These are phyloP conservation scores for Moricandia moricandioides DNA, from an alignment of 345 rosid genomes.

Conservation along the genomic window DNA sequence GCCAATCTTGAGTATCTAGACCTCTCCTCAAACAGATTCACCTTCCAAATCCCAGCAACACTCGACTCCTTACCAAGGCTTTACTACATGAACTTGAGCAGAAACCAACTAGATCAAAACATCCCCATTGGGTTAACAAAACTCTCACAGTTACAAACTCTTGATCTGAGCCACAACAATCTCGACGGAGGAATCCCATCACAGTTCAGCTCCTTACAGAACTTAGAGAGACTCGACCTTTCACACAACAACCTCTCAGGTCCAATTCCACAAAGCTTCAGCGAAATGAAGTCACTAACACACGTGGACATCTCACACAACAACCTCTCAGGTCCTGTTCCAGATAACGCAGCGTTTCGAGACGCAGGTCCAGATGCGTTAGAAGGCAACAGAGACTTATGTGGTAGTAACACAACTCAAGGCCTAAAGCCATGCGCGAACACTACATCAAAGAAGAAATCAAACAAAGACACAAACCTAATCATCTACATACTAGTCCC, in stretches of 20 bases:
- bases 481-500: slow-evolving; percentile 31
- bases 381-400: slow-evolving; percentile 39
- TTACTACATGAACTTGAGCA: slow-evolving; percentile 37
- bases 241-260: slow-evolving; percentile 43
- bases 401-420: slow-evolving; percentile 32
- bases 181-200: slow-evolving; percentile 38
- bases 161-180: slow-evolving; percentile 45
- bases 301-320: slow-evolving; percentile 39
- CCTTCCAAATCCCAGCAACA: slow-evolving; percentile 17
- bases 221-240: slow-evolving; percentile 35
- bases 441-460: slow-evolving; percentile 9
- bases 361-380: slow-evolving; percentile 32
- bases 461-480: slow-evolving; percentile 21
- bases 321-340: slow-evolving; percentile 42
- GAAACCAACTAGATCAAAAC: slow-evolving; percentile 27
- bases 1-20: slow-evolving; percentile 31
- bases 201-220: slow-evolving; percentile 24
- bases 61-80: slow-evolving; percentile 23
- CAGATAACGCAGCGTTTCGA: slow-evolving; percentile 34
- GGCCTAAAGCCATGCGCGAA: slow-evolving; percentile 34
- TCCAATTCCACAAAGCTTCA: slow-evolving; percentile 34
- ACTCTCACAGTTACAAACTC: slow-evolving; percentile 10
- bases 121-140: slow-evolving; percentile 38
- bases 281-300: slow-evolving; percentile 11
- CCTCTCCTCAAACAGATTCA: slow-evolving; percentile 40